Conservation (phyloP, 164 flowering plant genomes). For the Cinnamomum chago region DNA sequence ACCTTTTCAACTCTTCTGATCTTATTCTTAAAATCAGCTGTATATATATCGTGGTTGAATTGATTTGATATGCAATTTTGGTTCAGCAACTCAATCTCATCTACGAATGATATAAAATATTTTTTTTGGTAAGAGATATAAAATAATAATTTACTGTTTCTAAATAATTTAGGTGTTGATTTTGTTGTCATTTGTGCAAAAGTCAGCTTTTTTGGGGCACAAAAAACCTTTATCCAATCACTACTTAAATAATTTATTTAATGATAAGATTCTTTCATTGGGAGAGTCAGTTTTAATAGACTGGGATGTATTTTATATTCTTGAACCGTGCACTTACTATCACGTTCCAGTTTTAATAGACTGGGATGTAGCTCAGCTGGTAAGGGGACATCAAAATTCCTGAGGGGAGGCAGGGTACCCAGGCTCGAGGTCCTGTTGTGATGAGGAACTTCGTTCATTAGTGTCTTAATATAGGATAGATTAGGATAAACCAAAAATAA, state of each 20-base stretch:
- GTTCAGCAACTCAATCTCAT: neutral
- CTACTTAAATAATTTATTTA: too few relatives aligned
- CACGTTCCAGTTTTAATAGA: neutral
- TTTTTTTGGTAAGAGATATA: neutral
- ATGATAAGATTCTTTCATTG: neutral
- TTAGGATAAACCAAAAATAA: too few relatives aligned
- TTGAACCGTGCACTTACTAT: neutral
- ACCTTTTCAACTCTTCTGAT: neutral
- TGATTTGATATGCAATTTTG: neutral
- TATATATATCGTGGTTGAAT: neutral
- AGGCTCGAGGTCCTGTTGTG: too few relatives aligned
- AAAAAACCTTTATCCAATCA: too few relatives aligned
- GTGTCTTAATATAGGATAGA: too few relatives aligned
- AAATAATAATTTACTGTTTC: neutral
- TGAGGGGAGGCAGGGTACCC: too few relatives aligned
- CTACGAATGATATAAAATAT: conserved; percentile 1
- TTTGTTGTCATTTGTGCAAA: neutral
- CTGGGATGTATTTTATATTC: neutral
- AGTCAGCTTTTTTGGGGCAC: too few relatives aligned
- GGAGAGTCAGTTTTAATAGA: neutral
- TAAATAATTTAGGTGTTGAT: neutral
- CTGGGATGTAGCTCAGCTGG: neutral
- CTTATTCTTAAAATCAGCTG: neutral
- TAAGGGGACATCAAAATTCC: too few relatives aligned
- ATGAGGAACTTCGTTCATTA: too few relatives aligned